These are phyloP conservation scores for Roridomyces roridus DNA, from an alignment of 768 basidiomycete genomes.

Conservation along the genomic window DNA sequence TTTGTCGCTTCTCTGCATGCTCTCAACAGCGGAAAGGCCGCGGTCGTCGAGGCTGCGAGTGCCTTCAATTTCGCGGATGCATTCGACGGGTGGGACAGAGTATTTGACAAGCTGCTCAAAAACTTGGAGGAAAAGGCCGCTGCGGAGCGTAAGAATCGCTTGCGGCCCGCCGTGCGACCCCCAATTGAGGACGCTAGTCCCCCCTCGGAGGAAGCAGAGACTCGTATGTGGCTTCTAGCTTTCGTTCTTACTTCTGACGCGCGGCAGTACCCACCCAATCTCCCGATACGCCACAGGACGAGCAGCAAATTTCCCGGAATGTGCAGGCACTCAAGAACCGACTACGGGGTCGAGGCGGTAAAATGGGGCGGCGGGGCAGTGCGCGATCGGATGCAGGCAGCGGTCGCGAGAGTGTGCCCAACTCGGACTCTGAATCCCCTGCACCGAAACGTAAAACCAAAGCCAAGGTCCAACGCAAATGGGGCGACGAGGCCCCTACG, in stretches of 20 bases:
- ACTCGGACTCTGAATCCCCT: constrained; percentile 76
- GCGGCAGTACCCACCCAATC: constrained; percentile 57
- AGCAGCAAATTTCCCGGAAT: constrained; percentile 91
- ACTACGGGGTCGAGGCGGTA: constrained; percentile 75
- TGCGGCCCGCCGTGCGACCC: constrained; percentile 48
- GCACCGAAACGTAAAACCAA: constrained; percentile 64
- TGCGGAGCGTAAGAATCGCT: constrained; percentile 76
- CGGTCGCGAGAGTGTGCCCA: constrained; percentile 65
- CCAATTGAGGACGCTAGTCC: constrained; percentile 48
- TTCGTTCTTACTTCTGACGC: neutral
- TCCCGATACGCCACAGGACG: constrained; percentile 66
- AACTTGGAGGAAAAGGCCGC: constrained; percentile 79
- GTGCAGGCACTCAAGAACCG: constrained; percentile 89
- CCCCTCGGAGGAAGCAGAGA: constrained; percentile 66
- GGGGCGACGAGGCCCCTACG: constrained; percentile 83
- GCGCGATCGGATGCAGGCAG: constrained; percentile 44
- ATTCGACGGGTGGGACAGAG: constrained; percentile 80
- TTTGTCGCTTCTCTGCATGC: constrained; percentile 87
- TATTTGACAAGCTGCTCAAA: constrained; percentile 79
- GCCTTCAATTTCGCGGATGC: constrained; percentile 75
- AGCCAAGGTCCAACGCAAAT: constrained; percentile 80
- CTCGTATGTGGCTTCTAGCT: constrained; percentile 44
- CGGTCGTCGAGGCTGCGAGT: constrained; percentile 40
- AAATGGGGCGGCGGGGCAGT: constrained; percentile 51
- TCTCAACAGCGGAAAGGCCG: constrained; percentile 51